A percentile compares a stretch with the other conserved stretches of the same genome.
phyloP scores from a whole-genome alignment of 305 asterid species.

The Fraxinus sp. region DNA sequence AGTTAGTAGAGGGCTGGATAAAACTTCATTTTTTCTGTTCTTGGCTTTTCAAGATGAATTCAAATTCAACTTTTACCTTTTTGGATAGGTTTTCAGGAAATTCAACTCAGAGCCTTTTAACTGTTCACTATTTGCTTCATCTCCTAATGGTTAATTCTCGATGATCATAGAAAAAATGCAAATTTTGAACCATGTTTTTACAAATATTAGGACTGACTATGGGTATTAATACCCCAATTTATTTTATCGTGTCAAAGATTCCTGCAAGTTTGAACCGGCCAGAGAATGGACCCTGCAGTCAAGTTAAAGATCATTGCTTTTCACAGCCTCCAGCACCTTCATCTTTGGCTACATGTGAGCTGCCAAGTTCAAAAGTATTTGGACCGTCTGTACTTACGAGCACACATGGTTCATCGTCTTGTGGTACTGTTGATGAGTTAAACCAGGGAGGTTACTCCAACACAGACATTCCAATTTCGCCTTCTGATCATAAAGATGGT shows the following conservation, averaged over 20 bases:
- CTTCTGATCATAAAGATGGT: constrained; percentile 57
- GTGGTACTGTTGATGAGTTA: constrained; percentile 43
- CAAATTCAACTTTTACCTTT: background rate
- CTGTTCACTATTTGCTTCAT: background rate
- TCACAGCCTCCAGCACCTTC: constrained; percentile 47
- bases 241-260: constrained; percentile 36
- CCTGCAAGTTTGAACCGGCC: constrained; percentile 51
- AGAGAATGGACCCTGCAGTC: constrained; percentile 32
- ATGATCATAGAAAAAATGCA: constrained; percentile 12
- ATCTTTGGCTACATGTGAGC: constrained; percentile 39
- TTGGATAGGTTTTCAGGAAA: constrained; percentile 13
- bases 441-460: constrained; percentile 45
- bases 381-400: constrained; percentile 35
- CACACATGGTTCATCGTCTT: constrained; percentile 35
- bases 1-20: background rate
- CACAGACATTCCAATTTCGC: constrained; percentile 44
- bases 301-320: constrained; percentile 46
- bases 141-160: background rate
- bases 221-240: constrained; percentile 17
- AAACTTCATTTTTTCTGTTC: background rate
- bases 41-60: background rate
- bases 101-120: constrained; percentile 2
- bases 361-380: constrained; percentile 9
- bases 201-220: constrained; percentile 14
- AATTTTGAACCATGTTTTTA: constrained; percentile 19